Evolutionary conservation across 805 yeast species (phyloP).

Genomic region (Maudiozyma turicensis): DNA sequence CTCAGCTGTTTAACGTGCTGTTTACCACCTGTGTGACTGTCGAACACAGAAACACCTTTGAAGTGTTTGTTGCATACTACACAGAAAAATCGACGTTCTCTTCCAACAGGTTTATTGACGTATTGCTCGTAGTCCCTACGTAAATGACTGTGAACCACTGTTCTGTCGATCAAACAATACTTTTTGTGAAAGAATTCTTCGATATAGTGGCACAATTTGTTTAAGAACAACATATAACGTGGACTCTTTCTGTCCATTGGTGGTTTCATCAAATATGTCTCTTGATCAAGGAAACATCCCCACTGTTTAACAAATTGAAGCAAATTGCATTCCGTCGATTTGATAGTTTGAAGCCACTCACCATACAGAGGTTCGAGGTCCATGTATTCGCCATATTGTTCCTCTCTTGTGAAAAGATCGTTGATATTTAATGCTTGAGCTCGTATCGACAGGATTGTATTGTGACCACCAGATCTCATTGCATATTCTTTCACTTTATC

Average conservation of each 20-base stretch:
- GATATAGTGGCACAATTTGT: conserved; percentile 41
- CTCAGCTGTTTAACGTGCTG: conserved; percentile 51
- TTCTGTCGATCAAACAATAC: conserved; percentile 40
- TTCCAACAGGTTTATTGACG: conserved; percentile 17
- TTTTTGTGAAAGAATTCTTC: conserved; percentile 36
- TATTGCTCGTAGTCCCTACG: conserved; percentile 7
- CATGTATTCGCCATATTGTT: conserved; percentile 52
- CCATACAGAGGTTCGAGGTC: conserved; percentile 48
- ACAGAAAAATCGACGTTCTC: conserved; percentile 39
- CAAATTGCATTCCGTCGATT: conserved; percentile 33
- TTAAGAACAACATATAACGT: conserved; percentile 38
- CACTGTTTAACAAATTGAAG: conserved; percentile 41
- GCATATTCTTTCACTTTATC: conserved; percentile 7
- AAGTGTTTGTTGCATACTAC: conserved; percentile 53
- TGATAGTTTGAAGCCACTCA: conserved; percentile 40
- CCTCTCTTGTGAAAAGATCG: conserved; percentile 46
- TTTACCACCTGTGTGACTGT: conserved; percentile 63
- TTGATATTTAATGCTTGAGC: conserved; percentile 43
- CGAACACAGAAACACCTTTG: conserved; percentile 53
- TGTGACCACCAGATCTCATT: conserved; percentile 19
- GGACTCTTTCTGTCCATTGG: conserved; percentile 23
- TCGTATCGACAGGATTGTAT: conserved; percentile 37
- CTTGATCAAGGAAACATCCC: conserved; percentile 27
- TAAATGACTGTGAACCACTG: conserved; percentile 8
- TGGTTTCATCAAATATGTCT: conserved; percentile 15